phyloP scores from a whole-genome alignment of 805 yeast genomes.

The Starmerella potacharoeniae region DNA sequence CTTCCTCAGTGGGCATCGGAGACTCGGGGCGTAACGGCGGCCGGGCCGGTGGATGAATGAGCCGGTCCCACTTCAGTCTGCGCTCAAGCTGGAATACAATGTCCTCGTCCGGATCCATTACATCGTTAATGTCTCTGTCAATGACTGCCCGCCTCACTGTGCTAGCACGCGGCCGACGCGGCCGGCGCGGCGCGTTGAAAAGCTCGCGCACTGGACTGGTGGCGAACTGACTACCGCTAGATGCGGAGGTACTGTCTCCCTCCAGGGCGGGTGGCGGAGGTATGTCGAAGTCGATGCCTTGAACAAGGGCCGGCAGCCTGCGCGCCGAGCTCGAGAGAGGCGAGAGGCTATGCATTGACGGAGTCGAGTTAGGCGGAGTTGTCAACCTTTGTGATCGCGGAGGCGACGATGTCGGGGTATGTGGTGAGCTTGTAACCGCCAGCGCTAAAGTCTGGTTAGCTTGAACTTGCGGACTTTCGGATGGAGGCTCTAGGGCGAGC shows the following conservation, averaged over 20 bases:
- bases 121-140: neutral
- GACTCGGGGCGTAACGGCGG: neutral
- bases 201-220: too few species aligned
- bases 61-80: neutral
- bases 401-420: too few species aligned
- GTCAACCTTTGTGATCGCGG: neutral
- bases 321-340: neutral
- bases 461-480: too few species aligned
- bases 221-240: too few species aligned
- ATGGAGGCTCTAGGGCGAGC: too few species aligned
- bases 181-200: too few species aligned
- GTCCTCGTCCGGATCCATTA: neutral
- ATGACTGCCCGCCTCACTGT: neutral
- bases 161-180: too few species aligned
- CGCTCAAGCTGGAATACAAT: neutral
- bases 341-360: neutral
- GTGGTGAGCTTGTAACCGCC: too few species aligned
- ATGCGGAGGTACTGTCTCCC: too few species aligned
- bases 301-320: neutral
- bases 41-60: neutral
- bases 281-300: neutral
- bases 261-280: neutral
- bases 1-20: neutral
- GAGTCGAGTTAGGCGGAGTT: neutral
- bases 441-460: too few species aligned